phyloP scores from a whole-genome alignment of 169 alveolate genomes.

The Ophryocystis elektroscirrha region DNA sequence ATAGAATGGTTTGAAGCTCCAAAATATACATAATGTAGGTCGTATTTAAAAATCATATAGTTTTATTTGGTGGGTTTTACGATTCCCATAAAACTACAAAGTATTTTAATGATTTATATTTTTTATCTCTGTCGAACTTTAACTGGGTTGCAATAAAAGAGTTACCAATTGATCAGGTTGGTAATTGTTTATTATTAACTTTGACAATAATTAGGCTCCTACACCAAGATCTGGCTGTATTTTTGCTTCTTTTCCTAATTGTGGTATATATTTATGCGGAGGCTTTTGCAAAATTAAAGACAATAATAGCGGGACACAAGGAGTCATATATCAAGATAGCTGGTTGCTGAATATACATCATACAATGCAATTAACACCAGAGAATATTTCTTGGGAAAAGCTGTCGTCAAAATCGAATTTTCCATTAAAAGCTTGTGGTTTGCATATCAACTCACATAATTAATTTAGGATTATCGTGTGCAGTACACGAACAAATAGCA shows the following conservation, averaged over 20 bases:
- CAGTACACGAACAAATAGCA: conserved; percentile 52
- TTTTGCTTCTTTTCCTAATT: conserved; percentile 1
- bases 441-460: too few species aligned
- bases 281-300: conserved; percentile 58
- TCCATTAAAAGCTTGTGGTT: too few species aligned
- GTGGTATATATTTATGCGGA: conserved; percentile 44
- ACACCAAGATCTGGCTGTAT: conserved; percentile 20
- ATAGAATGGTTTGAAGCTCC: conserved; percentile 63
- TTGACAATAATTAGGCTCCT: too few species aligned
- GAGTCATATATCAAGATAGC: too few species aligned
- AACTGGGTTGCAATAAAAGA: too few species aligned
- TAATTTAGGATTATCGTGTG: too few species aligned
- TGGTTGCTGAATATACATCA: too few species aligned
- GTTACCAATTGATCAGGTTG: too few species aligned
- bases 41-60: conserved; percentile 52
- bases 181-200: too few species aligned
- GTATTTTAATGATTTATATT: conserved; percentile 53
- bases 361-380: conserved; percentile 18
- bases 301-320: conserved; percentile 43
- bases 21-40: too few species aligned
- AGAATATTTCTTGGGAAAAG: too few species aligned
- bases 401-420: too few species aligned
- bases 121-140: conserved; percentile 11
- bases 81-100: conserved; percentile 46
- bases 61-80: conserved; percentile 66